A percentile compares a stretch with the other conserved stretches of the same genome.
These are phyloP conservation scores for Alternaria hordeiaustralica DNA, from an alignment of 2,329 filamentous ascomycete species.

Conservation along the genomic window DNA sequence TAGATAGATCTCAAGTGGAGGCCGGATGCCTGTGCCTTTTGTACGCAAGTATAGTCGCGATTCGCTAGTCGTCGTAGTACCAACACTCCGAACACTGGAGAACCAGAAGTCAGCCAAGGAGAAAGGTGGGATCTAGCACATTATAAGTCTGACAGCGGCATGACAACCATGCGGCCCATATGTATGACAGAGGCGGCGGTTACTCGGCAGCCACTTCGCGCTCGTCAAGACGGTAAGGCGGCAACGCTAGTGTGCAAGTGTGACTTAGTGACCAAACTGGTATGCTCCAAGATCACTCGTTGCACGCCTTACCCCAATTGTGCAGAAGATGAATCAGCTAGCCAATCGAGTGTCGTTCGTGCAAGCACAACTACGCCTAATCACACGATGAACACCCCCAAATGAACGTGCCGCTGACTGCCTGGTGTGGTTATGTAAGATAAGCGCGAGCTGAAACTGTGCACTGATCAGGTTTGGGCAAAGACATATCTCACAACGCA, in stretches of 20 bases:
- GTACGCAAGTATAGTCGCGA: not conserved
- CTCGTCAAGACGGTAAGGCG: constrained; percentile 11
- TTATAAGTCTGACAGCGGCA: not conserved
- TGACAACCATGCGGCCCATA: constrained; percentile 4
- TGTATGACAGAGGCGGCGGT: constrained; percentile 2
- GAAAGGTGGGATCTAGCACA: not conserved
- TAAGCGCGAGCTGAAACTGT: not conserved
- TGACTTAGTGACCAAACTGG: constrained; percentile 3
- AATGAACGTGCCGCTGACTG: not conserved
- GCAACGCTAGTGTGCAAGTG: constrained; percentile 7
- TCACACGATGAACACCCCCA: not conserved
- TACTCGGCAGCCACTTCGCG: constrained; percentile 4
- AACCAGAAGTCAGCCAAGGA: not conserved
- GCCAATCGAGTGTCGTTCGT: not conserved
- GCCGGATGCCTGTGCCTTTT: not conserved
- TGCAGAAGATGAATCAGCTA: not conserved
- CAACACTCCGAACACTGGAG: not conserved
- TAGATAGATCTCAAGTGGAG: not conserved
- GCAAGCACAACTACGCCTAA: not conserved
- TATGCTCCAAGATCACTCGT: not conserved
- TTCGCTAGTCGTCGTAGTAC: not conserved
- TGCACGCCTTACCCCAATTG: not conserved
- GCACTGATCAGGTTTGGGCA: not conserved
- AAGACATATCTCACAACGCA: not conserved
- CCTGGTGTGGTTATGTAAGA: not conserved